These are phyloP conservation scores for Phialophora expanda DNA, from an alignment of 2,329 filamentous ascomycete species.

Conservation along the genomic window DNA sequence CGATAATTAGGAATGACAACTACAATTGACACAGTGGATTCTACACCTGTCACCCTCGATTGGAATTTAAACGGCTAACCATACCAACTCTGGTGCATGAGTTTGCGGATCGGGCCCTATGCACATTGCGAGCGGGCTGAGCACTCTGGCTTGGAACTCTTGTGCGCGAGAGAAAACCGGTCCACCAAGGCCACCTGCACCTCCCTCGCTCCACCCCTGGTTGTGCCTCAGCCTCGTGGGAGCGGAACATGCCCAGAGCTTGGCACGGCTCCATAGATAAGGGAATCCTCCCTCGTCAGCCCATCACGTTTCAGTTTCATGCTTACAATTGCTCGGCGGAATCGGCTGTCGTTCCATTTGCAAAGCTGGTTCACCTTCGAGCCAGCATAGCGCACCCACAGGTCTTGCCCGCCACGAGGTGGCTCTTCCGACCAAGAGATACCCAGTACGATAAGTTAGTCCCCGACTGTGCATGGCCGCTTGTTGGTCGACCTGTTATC, in stretches of 20 bases:
- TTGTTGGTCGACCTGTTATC: not conserved
- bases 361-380: not conserved
- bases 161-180: not conserved
- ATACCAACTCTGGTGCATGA: conserved; percentile 67
- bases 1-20: too few species aligned
- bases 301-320: not conserved
- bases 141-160: conserved; percentile 57
- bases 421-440: not conserved
- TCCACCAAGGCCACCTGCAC: not conserved
- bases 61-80: conserved; percentile 56
- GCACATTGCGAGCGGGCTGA: conserved; percentile 73
- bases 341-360: conserved; percentile 1
- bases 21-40: too few species aligned
- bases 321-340: conserved; percentile 50
- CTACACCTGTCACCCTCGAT: conserved; percentile 63
- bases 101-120: conserved; percentile 76
- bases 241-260: conserved; percentile 70
- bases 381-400: not conserved
- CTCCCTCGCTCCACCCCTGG: conserved; percentile 4
- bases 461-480: not conserved
- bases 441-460: conserved; percentile 1
- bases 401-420: conserved; percentile 3
- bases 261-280: conserved; percentile 50
- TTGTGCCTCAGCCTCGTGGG: conserved; percentile 68
- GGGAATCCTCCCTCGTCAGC: conserved; percentile 41